Base-by-base conservation (phyloP, 805 yeast species). In the Schizosaccharomyces octosporus region DNA sequence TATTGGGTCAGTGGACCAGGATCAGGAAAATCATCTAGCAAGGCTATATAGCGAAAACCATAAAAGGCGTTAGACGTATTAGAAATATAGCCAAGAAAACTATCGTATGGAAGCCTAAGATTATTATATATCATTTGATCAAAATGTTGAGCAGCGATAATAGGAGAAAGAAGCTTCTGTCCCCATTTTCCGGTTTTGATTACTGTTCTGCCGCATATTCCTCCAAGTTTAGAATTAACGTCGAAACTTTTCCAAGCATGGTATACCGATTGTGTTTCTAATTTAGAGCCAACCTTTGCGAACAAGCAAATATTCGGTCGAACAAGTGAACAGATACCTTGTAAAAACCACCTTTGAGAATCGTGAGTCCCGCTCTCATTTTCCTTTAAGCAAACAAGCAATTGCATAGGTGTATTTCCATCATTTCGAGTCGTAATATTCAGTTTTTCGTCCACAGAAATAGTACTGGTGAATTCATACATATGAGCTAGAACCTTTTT, bases 41-140 rank as follows among this genome's bases (percentile, higher is more conserved):
- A 75, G 0, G 97, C 97, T 45, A 76, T 79, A 67, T 82, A 89
- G 63, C 97, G 75, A 70, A 93, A 90, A 0, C 97, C 98, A 17
- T 95, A 85, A 67, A 93, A 89, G 0, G 97, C 97, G 67, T 97
- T 97, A 0, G 97, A 97, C 61, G 93, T 76, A 63, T 93, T 97
- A 0, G 95, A 80, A 66, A 90, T 89, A 69, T 87, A 90, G 0
- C 98, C 98, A 73, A 93, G 90, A 1, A 84, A 85, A 3, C 94
- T 84, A 71, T 90, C 98, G 78, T 88, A 84, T 0, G 98, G 97
- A 71, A 93, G 90, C 74, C 93, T 97, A 63, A 90, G 75, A 64
- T 90, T 87, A 70, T 90, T 93, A 4, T 96, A 87, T 75, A 88
- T 89, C 72, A 93, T 93, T 71, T 93, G 93, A 70, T 90, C 98